Conservation (phyloP, 2,329 filamentous ascomycete genomes). For the Paradendryphiella salina region DNA sequence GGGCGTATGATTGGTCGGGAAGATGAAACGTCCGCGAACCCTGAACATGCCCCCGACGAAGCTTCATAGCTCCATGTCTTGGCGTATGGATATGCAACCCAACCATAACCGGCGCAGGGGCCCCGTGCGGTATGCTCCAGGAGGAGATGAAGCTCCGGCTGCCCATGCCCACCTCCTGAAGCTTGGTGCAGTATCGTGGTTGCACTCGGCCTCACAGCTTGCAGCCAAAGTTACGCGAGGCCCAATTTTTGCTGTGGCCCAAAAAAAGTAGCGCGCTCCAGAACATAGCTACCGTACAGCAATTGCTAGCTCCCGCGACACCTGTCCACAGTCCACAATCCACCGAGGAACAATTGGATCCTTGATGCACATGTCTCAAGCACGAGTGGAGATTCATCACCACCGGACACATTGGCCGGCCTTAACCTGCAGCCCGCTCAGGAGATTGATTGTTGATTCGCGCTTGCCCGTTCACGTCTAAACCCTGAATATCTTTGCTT, state of each 20-base stretch:
- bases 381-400: conserved; percentile 1
- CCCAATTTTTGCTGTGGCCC: conserved; percentile 10
- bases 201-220: background rate
- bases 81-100: conserved; percentile 50
- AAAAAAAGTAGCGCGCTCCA: conserved; percentile 21
- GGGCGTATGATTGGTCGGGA: conserved; percentile 16
- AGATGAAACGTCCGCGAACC: conserved; percentile 15
- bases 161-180: conserved; percentile 15
- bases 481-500: conserved; percentile 31
- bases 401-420: background rate
- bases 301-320: conserved; percentile 28
- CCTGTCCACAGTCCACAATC: conserved; percentile 16
- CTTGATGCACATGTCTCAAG: background rate
- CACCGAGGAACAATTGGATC: conserved; percentile 6
- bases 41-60: conserved; percentile 13
- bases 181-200: background rate
- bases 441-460: conserved; percentile 20
- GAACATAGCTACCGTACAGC: conserved; percentile 17
- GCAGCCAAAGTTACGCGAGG: conserved; percentile 23
- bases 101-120: conserved; percentile 6
- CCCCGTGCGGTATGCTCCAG: background rate
- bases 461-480: conserved; percentile 32
- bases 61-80: conserved; percentile 24
- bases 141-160: background rate
- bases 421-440: conserved; percentile 5